Base-by-base conservation (phyloP, 441 rosid genomes). In the Eruca vesicaria region DNA sequence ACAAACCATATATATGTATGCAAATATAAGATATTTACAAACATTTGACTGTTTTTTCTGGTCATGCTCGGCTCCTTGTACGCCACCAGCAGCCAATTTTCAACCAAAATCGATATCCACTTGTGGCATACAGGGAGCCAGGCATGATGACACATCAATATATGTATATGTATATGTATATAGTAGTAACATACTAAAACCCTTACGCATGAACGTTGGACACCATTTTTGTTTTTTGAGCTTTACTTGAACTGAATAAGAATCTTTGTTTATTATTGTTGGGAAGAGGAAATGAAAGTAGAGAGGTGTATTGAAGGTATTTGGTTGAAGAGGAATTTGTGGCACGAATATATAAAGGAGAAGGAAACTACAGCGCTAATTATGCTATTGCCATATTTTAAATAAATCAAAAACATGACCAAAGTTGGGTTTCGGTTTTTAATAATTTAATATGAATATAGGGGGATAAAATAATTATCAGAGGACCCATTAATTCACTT, bases 111-210 rank as follows among this genome's bases (percentile, higher is more conserved):
- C 21, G 53, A 8, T 11, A 55, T 38, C 79, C 7, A 69, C 75
- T 63, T 4, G 70, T 76, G 79, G 75, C 71, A 76, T 76, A 76
- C 79, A 76, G 66, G 75, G 75, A 76, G 66, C 79, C 79, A 76
- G 75, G 79, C 79, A 69, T 77, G 14, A 70, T 9, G 9, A 7
- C 3, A 35, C 32, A 45, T 0, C 8, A 45, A 31, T 16, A 33
- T 20, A 33, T 9, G 2, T 12, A 7, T 12, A 18, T 55, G 23
- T 8, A 3, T 26, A 57, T 6, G 2, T 5, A 29, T 29, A 5
- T 5, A 29, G 7, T 0, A 38, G 45, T 5, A 4, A 6, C 45
- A 29, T 29, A 29, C 7, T 29, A 33, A 60, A 60, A 75, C 63
- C 69, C 29, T 1, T 36, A 10, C 33, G 2, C 31, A 56, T 76